These are phyloP conservation scores for Coemansia sp. DNA, from an alignment of 192 early-diverging fungal species.

Conservation along the genomic window DNA sequence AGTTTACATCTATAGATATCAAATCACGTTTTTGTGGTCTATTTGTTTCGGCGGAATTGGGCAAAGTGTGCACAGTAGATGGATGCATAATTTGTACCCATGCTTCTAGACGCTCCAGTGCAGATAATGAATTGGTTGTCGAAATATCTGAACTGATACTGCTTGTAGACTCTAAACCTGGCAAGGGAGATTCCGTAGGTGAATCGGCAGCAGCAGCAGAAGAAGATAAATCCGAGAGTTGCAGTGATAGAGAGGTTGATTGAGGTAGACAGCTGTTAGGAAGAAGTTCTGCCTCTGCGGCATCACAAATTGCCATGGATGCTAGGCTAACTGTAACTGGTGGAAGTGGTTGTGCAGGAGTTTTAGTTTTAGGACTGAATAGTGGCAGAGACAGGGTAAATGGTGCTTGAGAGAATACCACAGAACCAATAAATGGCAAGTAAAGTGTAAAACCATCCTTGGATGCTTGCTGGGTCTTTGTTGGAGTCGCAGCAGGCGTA, in stretches of 20 bases:
- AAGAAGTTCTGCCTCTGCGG: slow-evolving; percentile 6
- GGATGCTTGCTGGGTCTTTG: background rate
- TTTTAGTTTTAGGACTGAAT: slow-evolving; percentile 2
- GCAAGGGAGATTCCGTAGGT: background rate
- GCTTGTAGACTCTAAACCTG: background rate
- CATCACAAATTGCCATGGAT: slow-evolving; percentile 31
- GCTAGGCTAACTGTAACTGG: slow-evolving; percentile 25
- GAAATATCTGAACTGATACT: background rate
- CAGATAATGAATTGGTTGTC: background rate
- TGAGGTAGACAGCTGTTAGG: slow-evolving; percentile 22
- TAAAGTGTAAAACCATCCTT: slow-evolving; percentile 3
- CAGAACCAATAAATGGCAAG: slow-evolving; percentile 16
- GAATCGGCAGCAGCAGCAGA: background rate
- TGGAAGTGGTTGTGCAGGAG: slow-evolving; percentile 2
- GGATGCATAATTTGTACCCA: background rate
- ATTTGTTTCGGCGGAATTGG: background rate
- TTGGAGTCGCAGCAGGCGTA: background rate
- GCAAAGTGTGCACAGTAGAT: background rate
- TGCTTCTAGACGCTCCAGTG: background rate
- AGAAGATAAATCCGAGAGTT: background rate
- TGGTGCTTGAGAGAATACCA: slow-evolving; percentile 19
- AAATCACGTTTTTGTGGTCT: background rate
- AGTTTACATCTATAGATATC: background rate
- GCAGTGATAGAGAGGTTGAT: background rate
- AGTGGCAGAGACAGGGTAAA: slow-evolving; percentile 22